Conservation (phyloP, 2,329 filamentous ascomycete genomes). For the Periconia sp. region DNA sequence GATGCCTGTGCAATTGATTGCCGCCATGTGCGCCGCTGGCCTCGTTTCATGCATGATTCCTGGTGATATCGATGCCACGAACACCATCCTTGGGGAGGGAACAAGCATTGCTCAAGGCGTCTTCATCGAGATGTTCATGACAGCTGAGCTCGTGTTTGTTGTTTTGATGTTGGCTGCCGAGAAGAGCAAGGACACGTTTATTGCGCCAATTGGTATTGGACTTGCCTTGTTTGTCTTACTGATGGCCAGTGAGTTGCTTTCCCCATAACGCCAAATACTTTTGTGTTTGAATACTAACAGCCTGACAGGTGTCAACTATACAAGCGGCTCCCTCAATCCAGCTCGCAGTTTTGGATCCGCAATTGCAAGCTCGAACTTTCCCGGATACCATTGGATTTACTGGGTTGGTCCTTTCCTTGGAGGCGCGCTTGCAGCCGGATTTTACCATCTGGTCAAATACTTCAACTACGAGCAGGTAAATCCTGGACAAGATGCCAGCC, state of each 20-base stretch:
- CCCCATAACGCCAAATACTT: conserved; percentile 10
- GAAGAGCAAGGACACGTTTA: conserved; percentile 36
- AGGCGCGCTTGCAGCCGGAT: conserved; percentile 47
- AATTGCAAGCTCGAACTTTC: conserved; percentile 42
- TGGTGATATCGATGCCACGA: conserved; percentile 23
- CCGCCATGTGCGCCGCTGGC: conserved; percentile 32
- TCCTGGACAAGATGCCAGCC: conserved; percentile 24
- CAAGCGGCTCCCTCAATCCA: conserved; percentile 50
- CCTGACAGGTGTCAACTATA: conserved; percentile 45
- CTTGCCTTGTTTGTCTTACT: conserved; percentile 66
- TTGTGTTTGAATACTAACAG: conserved; percentile 23
- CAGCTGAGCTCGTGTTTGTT: conserved; percentile 32
- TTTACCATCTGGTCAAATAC: conserved; percentile 48
- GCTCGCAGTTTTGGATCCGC: conserved; percentile 50
- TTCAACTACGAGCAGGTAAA: conserved; percentile 35
- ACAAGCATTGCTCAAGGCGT: conserved; percentile 29
- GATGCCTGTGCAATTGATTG: conserved; percentile 30
- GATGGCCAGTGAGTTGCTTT: conserved; percentile 44
- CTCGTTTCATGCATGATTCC: conserved; percentile 35
- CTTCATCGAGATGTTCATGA: conserved; percentile 35
- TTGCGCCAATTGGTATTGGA: conserved; percentile 72
- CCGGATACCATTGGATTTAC: conserved; percentile 48
- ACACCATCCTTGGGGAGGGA: conserved; percentile 20
- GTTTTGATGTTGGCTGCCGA: conserved; percentile 32
- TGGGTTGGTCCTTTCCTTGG: conserved; percentile 50